These are phyloP conservation scores for Drosera capensis DNA, from an alignment of 148 eudicot species.

Conservation along the genomic window DNA sequence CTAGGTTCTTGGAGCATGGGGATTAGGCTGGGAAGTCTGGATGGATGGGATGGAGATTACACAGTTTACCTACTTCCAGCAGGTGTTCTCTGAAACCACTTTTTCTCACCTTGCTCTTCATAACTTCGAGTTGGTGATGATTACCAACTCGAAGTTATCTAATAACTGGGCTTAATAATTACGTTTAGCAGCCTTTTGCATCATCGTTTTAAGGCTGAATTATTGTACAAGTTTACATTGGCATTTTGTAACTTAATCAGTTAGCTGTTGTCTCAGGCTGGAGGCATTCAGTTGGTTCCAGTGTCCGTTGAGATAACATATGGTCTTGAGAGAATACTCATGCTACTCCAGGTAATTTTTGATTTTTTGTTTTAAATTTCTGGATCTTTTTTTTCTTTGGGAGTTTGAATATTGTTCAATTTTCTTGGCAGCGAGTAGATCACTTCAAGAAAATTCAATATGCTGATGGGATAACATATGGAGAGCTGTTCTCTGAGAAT, in stretches of 20 bases:
- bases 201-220: background rate
- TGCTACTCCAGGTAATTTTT: slow-evolving; percentile 81
- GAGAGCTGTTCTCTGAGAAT: slow-evolving; percentile 92
- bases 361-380: background rate
- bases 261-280: slow-evolving; percentile 42
- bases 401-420: slow-evolving; percentile 14
- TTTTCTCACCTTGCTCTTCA: slow-evolving; percentile 1
- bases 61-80: slow-evolving; percentile 98
- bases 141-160: background rate
- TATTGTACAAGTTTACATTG: background rate
- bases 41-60: slow-evolving; percentile 99
- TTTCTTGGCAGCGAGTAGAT: slow-evolving; percentile 71
- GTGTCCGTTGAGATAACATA: slow-evolving; percentile 98
- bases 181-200: background rate
- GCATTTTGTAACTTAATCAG: background rate
- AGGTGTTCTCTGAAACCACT: slow-evolving; percentile 30
- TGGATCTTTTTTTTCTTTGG: slow-evolving; percentile 6
- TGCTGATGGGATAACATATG: slow-evolving; percentile 94
- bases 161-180: background rate
- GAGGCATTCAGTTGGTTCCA: slow-evolving; percentile 75
- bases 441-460: slow-evolving; percentile 96
- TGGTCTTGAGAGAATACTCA: slow-evolving; percentile 95
- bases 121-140: background rate
- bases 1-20: slow-evolving; percentile 99
- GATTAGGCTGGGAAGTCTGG: slow-evolving; percentile 99